These are phyloP conservation scores for Fusarium citri DNA, from an alignment of 2,329 filamentous ascomycete genomes.

Conservation along the genomic window DNA sequence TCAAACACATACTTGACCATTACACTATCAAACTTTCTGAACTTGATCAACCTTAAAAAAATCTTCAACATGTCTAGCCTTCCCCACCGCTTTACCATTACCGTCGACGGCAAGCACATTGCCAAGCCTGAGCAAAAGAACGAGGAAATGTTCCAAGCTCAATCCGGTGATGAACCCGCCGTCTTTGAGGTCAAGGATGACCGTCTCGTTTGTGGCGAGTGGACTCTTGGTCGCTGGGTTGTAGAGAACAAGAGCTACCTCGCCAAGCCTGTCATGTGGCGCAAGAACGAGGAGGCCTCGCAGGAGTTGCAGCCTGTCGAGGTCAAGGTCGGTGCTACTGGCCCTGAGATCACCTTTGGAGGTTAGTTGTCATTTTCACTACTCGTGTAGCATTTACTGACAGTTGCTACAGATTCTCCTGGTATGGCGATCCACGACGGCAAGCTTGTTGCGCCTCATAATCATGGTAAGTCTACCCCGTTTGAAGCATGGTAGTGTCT, in stretches of 20 bases:
- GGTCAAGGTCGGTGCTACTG: neutral
- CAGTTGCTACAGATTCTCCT: neutral
- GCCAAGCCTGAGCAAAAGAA: neutral
- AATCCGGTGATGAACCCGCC: neutral
- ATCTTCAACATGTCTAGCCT: constrained; percentile 1
- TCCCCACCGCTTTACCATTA: constrained; percentile 10
- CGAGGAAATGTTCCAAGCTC: constrained; percentile 7
- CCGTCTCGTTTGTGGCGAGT: neutral
- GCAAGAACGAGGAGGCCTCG: neutral
- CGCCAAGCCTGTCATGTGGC: constrained; percentile 25
- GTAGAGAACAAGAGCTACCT: constrained; percentile 4
- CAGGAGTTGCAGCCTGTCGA: constrained; percentile 1
- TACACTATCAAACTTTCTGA: too few species aligned
- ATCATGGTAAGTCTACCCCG: neutral
- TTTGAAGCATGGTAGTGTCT: neutral
- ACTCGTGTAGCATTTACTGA: neutral
- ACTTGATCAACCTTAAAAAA: accelerated
- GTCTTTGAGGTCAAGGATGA: constrained; percentile 10
- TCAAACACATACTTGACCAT: neutral
- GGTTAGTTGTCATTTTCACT: neutral
- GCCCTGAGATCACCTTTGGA: constrained; percentile 10
- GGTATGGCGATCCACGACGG: neutral
- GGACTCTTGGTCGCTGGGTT: constrained; percentile 12
- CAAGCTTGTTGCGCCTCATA: neutral
- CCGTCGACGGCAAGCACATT: constrained; percentile 18